Conservation (phyloP, 2,329 filamentous ascomycete genomes). For the Colletotrichum sp. region DNA sequence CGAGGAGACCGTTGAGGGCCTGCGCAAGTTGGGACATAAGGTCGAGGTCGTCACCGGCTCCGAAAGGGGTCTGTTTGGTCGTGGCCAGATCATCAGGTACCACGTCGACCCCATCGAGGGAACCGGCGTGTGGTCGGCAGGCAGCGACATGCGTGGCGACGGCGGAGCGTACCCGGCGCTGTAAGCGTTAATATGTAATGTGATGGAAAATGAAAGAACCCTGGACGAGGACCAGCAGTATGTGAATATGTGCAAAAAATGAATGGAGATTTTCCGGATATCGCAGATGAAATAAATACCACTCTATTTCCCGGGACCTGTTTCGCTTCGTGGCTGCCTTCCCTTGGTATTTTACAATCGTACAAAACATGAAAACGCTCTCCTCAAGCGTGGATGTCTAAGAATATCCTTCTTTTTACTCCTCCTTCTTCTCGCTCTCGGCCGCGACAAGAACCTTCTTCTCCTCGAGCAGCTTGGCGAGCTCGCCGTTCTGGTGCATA, state of each 20-base stretch:
- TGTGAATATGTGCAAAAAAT: not conserved
- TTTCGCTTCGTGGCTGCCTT: not conserved
- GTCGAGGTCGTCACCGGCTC: slow-evolving; percentile 72
- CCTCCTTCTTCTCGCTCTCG: slow-evolving; percentile 44
- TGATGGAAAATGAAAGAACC: not conserved
- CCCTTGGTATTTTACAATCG: slow-evolving; percentile 17
- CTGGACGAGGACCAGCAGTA: not conserved
- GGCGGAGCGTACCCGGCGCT: slow-evolving; percentile 66
- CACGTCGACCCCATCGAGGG: slow-evolving; percentile 74
- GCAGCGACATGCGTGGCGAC: slow-evolving; percentile 88
- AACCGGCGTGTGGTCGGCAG: slow-evolving; percentile 80
- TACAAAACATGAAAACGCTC: slow-evolving; percentile 8
- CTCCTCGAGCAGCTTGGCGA: slow-evolving; percentile 90
- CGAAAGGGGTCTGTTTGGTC: slow-evolving; percentile 75
- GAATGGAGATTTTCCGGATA: not conserved
- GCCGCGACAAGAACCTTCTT: slow-evolving; percentile 79
- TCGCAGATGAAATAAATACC: not conserved
- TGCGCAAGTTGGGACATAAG: slow-evolving; percentile 75
- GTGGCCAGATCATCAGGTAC: slow-evolving; percentile 85
- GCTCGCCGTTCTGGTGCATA: slow-evolving; percentile 95
- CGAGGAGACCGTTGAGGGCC: slow-evolving; percentile 67
- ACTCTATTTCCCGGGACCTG: slow-evolving; percentile 1
- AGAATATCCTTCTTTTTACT: slow-evolving; percentile 21
- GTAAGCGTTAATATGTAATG: not conserved
- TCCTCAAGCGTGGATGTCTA: not conserved